Evolutionary conservation across 1,284 basidiomycete genomes (phyloP).

Genomic region (Gomphus bonarii): DNA sequence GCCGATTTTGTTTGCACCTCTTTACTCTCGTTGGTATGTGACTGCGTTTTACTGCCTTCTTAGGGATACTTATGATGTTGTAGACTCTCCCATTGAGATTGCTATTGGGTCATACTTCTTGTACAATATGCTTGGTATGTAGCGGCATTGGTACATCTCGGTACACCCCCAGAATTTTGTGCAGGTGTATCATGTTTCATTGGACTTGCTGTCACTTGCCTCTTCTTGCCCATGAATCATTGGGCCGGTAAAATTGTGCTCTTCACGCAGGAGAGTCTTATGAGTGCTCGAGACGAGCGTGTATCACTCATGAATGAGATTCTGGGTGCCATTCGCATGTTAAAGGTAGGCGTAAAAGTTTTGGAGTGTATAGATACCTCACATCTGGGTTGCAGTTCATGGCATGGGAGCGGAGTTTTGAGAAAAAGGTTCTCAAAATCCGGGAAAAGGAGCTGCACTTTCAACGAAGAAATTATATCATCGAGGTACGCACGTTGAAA

Average conservation of each 20-base stretch:
- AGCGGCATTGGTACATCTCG: conserved; percentile 16
- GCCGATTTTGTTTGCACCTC: conserved; percentile 75
- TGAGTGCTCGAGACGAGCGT: conserved; percentile 87
- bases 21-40: conserved; percentile 51
- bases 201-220: conserved; percentile 72
- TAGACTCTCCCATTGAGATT: conserved; percentile 84
- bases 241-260: conserved; percentile 81
- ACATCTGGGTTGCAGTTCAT: conserved; percentile 52
- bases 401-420: conserved; percentile 92
- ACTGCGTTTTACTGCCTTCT: conserved; percentile 2
- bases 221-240: conserved; percentile 85
- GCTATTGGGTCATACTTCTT: conserved; percentile 72
- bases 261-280: conserved; percentile 75
- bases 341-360: conserved; percentile 45
- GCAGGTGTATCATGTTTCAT: conserved; percentile 62
- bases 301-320: conserved; percentile 92
- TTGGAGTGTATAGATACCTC: background rate
- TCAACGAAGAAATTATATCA: conserved; percentile 77
- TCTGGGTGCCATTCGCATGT: conserved; percentile 84
- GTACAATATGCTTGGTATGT: conserved; percentile 66
- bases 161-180: background rate
- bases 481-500: conserved; percentile 46
- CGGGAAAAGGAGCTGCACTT: conserved; percentile 74
- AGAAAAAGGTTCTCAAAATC: conserved; percentile 62
- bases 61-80: conserved; percentile 17